Base-by-base conservation (phyloP, 306 rosid genomes). In the Datisca glomerata region DNA sequence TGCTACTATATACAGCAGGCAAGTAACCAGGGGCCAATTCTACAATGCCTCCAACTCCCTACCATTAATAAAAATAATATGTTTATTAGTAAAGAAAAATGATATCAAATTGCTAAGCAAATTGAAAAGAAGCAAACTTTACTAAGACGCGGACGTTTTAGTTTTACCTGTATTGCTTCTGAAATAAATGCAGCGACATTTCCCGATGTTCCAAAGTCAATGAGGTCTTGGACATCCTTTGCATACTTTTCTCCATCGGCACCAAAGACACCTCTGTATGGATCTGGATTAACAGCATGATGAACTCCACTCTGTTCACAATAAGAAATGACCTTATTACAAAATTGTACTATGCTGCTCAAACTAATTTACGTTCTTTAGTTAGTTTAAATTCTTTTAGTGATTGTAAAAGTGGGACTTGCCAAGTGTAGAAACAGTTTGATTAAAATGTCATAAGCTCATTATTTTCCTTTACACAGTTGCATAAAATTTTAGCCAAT, bases 11-110 rank as follows among this genome's bases (percentile, higher is more conserved):
- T 7, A 63, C 97, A 27, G 79, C 70, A 7, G 93, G 68, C 60
- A 89, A 63, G 75, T 83, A 89, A 31, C 97, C 93, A 1, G 89
- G 91, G 18, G 95, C 95, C 70, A 89, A 37, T 55, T 89, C 97
- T 28, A 89, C 65, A 22, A 89, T 77, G 12, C 97, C 97, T 1
- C 97, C 97, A 8, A 89, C 91, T 63, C 97, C 97, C 97, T 89
- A 28, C 35, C 46, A 41, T 29, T 19, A 21, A 21, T 2, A 42
- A 31, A 14, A n/a, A n/a, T n/a, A n/a, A n/a, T n/a, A n/a, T n/a
- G n/a, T n/a, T n/a, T n/a, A n/a, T n/a, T n/a, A n/a, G n/a, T n/a
- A n/a, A n/a, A n/a, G n/a, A n/a, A n/a, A n/a, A n/a, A n/a, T n/a
- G n/a, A n/a, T n/a, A n/a, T n/a, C n/a, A n/a, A n/a, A n/a, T n/a